Conservation (phyloP, 2,329 filamentous ascomycete genomes). For the Epichloe festucae region DNA sequence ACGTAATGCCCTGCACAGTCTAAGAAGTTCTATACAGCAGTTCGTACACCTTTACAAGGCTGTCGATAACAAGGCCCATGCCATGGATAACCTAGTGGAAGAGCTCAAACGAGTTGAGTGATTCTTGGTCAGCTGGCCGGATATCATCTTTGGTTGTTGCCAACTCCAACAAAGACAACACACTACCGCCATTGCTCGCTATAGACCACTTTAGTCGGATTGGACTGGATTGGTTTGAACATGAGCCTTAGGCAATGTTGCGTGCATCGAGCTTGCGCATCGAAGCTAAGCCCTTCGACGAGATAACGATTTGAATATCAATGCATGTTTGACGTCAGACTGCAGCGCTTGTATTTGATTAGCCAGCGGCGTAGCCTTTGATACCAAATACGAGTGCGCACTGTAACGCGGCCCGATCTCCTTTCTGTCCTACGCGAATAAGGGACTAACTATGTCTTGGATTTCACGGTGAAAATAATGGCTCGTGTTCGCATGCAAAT, state of each 20-base stretch:
- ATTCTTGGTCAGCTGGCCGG: background rate
- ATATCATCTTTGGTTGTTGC: too few species aligned
- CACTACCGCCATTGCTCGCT: too few species aligned
- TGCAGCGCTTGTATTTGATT: background rate
- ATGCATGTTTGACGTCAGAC: background rate
- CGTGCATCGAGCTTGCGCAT: background rate
- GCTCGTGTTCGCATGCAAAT: background rate
- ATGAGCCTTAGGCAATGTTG: background rate
- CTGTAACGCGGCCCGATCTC: background rate
- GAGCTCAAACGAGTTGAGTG: constrained; percentile 17
- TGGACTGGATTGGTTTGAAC: background rate
- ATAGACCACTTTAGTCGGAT: too few species aligned
- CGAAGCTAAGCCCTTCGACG: background rate
- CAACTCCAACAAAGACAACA: too few species aligned
- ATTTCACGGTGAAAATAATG: too few species aligned
- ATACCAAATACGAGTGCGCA: background rate
- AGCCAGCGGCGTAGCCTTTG: background rate
- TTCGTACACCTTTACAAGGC: constrained; percentile 39
- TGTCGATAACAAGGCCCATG: constrained; percentile 31
- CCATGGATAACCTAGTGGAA: constrained; percentile 24
- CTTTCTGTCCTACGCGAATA: background rate
- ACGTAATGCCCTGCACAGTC: constrained; percentile 29
- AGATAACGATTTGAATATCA: background rate
- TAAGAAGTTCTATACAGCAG: constrained; percentile 40
- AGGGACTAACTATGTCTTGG: background rate